These are phyloP conservation scores for Stephania yunnanensis DNA, from an alignment of 164 flowering plant genomes.

Conservation along the genomic window DNA sequence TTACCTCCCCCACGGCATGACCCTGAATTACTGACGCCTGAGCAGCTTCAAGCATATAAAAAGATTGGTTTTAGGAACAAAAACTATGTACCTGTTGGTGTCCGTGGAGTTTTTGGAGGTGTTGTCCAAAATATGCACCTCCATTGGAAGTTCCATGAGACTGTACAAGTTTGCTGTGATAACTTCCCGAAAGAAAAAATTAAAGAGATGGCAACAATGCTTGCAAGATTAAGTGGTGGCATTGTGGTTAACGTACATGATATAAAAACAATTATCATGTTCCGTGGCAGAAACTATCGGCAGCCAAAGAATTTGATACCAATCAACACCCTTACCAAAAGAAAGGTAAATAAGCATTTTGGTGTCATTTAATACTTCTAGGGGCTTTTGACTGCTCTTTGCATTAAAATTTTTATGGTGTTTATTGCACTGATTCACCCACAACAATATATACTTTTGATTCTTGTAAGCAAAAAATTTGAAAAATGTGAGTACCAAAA, in stretches of 20 bases:
- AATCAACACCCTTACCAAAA: conserved; percentile 89
- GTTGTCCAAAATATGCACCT: conserved; percentile 99
- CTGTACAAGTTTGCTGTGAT: conserved; percentile 98
- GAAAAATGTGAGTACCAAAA: too few relatives aligned
- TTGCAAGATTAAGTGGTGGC: conserved; percentile 94
- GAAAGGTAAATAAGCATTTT: conserved; percentile 54
- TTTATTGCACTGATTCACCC: background rate
- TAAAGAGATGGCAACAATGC: conserved; percentile 94
- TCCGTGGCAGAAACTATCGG: conserved; percentile 95
- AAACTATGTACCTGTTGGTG: conserved; percentile 95
- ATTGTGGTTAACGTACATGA: conserved; percentile 88
- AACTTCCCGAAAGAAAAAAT: conserved; percentile 96
- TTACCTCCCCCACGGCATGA: conserved; percentile 84
- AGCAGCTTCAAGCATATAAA: conserved; percentile 91
- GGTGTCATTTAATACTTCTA: background rate
- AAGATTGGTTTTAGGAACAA: conserved; percentile 89
- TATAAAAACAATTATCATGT: conserved; percentile 97
- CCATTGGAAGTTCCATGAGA: conserved; percentile 99
- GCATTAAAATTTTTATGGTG: conserved; percentile 6
- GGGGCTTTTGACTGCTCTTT: background rate
- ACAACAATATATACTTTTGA: too few relatives aligned
- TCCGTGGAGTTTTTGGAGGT: conserved; percentile 99
- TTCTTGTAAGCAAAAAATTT: too few relatives aligned
- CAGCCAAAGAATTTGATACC: conserved; percentile 95
- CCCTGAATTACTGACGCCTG: conserved; percentile 90